Percentiles rank a stretch among this genome's conserved stretches.
These are phyloP conservation scores for Combretum micranthum DNA, from an alignment of 345 rosid genomes.

Conservation along the genomic window DNA sequence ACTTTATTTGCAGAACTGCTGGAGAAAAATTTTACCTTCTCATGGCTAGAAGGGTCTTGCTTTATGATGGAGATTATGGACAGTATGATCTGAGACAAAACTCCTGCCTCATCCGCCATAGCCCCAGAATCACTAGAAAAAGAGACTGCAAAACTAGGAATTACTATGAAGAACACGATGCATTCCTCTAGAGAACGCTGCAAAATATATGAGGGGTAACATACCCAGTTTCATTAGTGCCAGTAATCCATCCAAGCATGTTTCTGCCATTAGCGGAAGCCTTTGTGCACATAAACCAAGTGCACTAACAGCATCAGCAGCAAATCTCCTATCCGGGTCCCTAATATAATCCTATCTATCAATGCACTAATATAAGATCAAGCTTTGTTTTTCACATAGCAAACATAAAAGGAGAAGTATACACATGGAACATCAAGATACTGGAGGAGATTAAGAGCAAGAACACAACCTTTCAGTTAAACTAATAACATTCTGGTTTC, in stretches of 20 bases:
- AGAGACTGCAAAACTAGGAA: conserved; percentile 43
- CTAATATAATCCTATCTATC: conserved; percentile 86
- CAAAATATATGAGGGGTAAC: conserved; percentile 18
- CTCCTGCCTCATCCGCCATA: conserved; percentile 51
- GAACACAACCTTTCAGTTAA: no score
- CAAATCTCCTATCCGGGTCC: conserved; percentile 87
- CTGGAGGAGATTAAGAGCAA: no score
- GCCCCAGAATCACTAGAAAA: conserved; percentile 35
- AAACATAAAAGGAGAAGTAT: background rate
- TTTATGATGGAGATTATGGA: conserved; percentile 74
- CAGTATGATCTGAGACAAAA: conserved; percentile 67
- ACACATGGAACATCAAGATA: background rate
- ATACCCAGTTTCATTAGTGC: conserved; percentile 60
- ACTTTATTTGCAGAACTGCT: background rate
- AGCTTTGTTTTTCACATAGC: conserved; percentile 6
- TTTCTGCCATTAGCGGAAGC: conserved; percentile 58
- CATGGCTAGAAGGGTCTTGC: conserved; percentile 66
- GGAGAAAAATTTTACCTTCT: conserved; percentile 47
- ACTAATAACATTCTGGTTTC: no score
- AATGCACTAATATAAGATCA: conserved; percentile 28
- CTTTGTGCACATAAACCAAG: conserved; percentile 75
- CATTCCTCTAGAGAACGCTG: background rate
- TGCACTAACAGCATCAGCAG: conserved; percentile 82
- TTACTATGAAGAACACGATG: conserved; percentile 14
- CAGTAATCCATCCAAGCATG: conserved; percentile 70